phyloP scores from a whole-genome alignment of 768 basidiomycete genomes.

The Kwoniella heveanensis region DNA sequence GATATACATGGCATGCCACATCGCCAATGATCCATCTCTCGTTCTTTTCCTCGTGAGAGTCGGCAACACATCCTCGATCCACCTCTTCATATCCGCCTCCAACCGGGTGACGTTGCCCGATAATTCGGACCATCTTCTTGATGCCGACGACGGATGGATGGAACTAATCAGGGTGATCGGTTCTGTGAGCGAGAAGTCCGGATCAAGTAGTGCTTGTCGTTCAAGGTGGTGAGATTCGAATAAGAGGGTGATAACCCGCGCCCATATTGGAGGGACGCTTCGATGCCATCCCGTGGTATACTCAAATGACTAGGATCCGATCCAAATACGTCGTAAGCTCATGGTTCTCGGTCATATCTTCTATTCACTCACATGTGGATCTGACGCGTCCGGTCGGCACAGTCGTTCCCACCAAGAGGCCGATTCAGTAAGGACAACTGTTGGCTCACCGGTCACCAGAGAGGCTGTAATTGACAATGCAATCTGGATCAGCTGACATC shows the following conservation, averaged over 20 bases:
- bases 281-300: conserved; percentile 17
- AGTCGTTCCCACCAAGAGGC: conserved; percentile 19
- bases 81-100: conserved; percentile 3
- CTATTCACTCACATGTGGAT: background rate
- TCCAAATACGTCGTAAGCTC: too few relatives aligned
- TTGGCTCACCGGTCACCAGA: conserved; percentile 12
- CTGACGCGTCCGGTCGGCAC: background rate
- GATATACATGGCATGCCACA: conserved; percentile 25
- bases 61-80: conserved; percentile 5
- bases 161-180: conserved; percentile 2
- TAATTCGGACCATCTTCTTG: background rate
- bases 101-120: conserved; percentile 3
- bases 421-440: conserved; percentile 5
- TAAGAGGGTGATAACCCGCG: conserved; percentile 11
- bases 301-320: conserved; percentile 10
- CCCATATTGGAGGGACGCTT: conserved; percentile 7
- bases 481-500: background rate
- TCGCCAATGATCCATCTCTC: conserved; percentile 18
- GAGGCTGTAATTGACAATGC: background rate
- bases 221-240: conserved; percentile 13
- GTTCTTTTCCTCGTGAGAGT: conserved; percentile 9
- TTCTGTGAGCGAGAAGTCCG: conserved; percentile 4
- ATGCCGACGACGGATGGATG: background rate
- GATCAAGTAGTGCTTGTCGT: conserved; percentile 13
- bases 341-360: too few relatives aligned